Conservation (phyloP, 768 basidiomycete species). For the Rhizopogon vesiculosus region DNA sequence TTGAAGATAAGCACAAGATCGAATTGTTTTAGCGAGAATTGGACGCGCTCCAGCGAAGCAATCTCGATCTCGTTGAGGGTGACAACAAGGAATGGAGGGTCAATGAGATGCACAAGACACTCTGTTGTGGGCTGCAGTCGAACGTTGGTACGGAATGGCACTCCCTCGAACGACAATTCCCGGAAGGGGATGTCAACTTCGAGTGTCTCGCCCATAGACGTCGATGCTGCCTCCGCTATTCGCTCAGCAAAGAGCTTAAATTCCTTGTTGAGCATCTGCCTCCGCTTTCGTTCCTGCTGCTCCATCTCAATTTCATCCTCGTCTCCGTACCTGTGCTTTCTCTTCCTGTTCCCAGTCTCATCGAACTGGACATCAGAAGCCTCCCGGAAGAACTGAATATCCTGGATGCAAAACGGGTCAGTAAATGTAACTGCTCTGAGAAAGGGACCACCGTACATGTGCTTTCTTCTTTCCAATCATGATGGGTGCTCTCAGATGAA, state of each 20-base stretch:
- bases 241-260: slow-evolving; percentile 93
- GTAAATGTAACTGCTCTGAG: neutral
- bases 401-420: slow-evolving; percentile 40
- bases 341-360: slow-evolving; percentile 98
- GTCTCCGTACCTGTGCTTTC: slow-evolving; percentile 94
- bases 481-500: slow-evolving; percentile 92
- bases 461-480: slow-evolving; percentile 99
- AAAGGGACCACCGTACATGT: slow-evolving; percentile 49
- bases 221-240: slow-evolving; percentile 77
- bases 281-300: slow-evolving; percentile 89
- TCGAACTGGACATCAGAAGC: slow-evolving; percentile 97
- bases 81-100: slow-evolving; percentile 93
- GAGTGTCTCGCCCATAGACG: slow-evolving; percentile 80
- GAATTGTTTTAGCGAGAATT: slow-evolving; percentile 94
- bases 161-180: slow-evolving; percentile 95
- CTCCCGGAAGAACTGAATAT: slow-evolving; percentile 97
- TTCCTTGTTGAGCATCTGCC: slow-evolving; percentile 88
- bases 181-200: slow-evolving; percentile 97
- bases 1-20: slow-evolving; percentile 97
- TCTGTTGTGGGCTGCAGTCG: slow-evolving; percentile 95
- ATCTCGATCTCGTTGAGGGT: slow-evolving; percentile 95
- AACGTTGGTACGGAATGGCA: slow-evolving; percentile 92
- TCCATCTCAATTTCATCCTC: slow-evolving; percentile 99
- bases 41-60: slow-evolving; percentile 94
- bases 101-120: slow-evolving; percentile 92